Evolutionary conservation across 306 rosid species (phyloP).

Genomic region (Purshia tridentata): DNA sequence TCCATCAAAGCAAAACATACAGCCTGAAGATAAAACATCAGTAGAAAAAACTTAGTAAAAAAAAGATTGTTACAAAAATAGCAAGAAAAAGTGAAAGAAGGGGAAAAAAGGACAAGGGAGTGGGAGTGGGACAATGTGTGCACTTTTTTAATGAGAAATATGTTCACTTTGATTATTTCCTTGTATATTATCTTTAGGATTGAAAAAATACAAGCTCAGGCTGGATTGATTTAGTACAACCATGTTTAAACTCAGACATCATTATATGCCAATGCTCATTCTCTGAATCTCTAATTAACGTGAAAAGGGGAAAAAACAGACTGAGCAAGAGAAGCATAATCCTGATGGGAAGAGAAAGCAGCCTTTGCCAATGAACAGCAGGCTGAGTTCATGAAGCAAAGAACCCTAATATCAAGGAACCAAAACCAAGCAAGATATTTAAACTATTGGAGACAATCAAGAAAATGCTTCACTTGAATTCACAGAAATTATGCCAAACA

Average conservation of each 20-base stretch:
- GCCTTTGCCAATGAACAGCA: background rate
- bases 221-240: background rate
- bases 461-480: background rate
- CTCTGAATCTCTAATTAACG: background rate
- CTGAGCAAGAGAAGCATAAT: too few relatives aligned
- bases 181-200: too few relatives aligned
- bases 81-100: background rate
- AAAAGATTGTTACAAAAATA: background rate
- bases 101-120: background rate
- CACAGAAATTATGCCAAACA: background rate
- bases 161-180: background rate
- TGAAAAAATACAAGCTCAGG: too few relatives aligned
- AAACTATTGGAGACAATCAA: too few relatives aligned
- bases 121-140: too few relatives aligned
- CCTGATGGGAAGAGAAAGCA: too few relatives aligned
- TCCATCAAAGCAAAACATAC: constrained; percentile 67
- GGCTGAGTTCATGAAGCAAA: background rate
- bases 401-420: background rate
- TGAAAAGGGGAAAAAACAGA: background rate
- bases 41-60: constrained; percentile 10
- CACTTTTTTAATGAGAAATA: too few relatives aligned
- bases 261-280: background rate
- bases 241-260: too few relatives aligned
- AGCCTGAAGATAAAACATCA: constrained; percentile 46
- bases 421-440: background rate